Base-by-base conservation (phyloP, 208 protist species). In the Acanthamoeba divionensis region DNA sequence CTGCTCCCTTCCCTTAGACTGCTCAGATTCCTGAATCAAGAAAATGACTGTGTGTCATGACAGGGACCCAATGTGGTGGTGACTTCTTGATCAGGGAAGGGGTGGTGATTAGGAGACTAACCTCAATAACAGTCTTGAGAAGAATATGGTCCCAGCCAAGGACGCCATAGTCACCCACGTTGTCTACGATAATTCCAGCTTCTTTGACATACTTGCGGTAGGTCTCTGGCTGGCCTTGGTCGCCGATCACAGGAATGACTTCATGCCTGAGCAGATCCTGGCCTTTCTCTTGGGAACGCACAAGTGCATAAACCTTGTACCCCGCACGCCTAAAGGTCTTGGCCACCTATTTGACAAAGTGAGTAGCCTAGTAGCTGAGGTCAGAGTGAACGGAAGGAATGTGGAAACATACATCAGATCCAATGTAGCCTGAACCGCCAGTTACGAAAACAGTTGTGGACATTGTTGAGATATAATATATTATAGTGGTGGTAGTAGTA, bases 371-470 rank as follows among this genome's bases (percentile, higher is more conserved):
- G 4, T 48, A 38, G 31, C 5, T 21, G 47, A 12, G 6, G 63
- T 71, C 47, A 6, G 1, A 13, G 2, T 44, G 63, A 13, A 38
- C 21, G 3, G 10, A 71, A 18, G 26, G 13, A n/a, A 57, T 57
- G 52, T 24, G 18, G 52, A 57, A 2, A 83, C 0, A 18, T 2
- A 83, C 73, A 47, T 83, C 52, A 12, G 65, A 31, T 26, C 80
- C 80, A n/a, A 88, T 88, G 80, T 71, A 88, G 80, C 80, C 80
- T 8, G 52, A 71, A 47, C 57, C 80, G 52, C 80, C 80, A 29
- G 44, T 69, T 1, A 88, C 80, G n/a, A 88, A 88, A 18, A 88
- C 80, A 10, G 50, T 69, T 15, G 75, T 85, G 5, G 80, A 88
- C 80, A 88, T 88, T n/a, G n/a, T n/a, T n/a, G n/a, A n/a, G n/a